These are phyloP conservation scores for Trametes elegans DNA, from an alignment of 768 basidiomycete genomes.

Conservation along the genomic window DNA sequence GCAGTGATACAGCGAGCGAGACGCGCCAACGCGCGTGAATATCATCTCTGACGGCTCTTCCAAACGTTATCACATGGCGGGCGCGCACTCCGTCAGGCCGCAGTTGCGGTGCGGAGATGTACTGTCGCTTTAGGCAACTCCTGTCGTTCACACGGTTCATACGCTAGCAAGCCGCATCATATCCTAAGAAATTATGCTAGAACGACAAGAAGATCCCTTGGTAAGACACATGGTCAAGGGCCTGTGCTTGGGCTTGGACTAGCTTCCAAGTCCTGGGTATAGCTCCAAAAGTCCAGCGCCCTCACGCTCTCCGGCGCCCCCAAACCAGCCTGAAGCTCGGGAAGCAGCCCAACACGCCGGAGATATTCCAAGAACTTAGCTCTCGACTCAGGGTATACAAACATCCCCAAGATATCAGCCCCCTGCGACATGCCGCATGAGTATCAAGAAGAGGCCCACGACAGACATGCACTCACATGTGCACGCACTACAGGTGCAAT, in stretches of 20 bases:
- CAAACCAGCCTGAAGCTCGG: slow-evolving; percentile 26
- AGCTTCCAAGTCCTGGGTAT: slow-evolving; percentile 28
- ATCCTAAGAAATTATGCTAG: too few relatives aligned
- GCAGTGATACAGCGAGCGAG: not conserved
- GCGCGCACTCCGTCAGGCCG: too few relatives aligned
- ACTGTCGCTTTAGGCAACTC: not conserved
- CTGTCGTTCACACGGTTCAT: not conserved
- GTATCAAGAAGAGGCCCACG: not conserved
- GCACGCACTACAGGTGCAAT: slow-evolving; percentile 51
- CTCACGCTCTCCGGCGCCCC: slow-evolving; percentile 19
- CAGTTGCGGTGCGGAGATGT: slow-evolving; percentile 1
- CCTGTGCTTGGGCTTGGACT: not conserved
- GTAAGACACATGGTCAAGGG: too few relatives aligned
- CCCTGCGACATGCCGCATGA: slow-evolving; percentile 39
- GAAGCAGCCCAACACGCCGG: slow-evolving; percentile 42
- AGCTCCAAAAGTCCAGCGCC: slow-evolving; percentile 68
- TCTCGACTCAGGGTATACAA: slow-evolving; percentile 77
- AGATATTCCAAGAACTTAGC: slow-evolving; percentile 61
- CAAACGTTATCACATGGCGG: not conserved
- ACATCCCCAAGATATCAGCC: slow-evolving; percentile 50
- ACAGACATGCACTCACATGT: slow-evolving; percentile 48
- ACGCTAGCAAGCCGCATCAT: not conserved
- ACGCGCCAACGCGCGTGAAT: slow-evolving; percentile 3
- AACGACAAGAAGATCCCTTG: too few relatives aligned
- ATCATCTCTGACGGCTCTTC: too few relatives aligned